Conservation (phyloP, 352 stramenopile genomes). For the Globisporangium spiculum region DNA sequence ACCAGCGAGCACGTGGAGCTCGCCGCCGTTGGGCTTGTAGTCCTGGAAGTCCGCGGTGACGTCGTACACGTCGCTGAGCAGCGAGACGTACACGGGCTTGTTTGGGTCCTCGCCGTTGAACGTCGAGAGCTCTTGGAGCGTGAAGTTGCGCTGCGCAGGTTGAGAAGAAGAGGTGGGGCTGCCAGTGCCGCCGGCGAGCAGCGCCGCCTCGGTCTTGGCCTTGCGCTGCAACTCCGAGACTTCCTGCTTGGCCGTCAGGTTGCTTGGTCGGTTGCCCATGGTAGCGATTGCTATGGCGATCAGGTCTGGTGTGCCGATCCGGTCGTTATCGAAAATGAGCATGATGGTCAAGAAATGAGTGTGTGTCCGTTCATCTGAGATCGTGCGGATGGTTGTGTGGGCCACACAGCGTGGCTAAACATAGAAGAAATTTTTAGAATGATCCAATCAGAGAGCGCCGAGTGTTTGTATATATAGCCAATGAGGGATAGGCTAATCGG, state of each 20-base stretch:
- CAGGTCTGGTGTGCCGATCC: no score
- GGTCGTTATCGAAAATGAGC: no score
- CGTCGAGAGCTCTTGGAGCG: slow-evolving; percentile 61
- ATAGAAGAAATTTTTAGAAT: no score
- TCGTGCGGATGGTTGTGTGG: no score
- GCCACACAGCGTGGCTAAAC: no score
- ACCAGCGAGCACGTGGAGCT: slow-evolving; percentile 85
- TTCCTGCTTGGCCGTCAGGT: background rate
- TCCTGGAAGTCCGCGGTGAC: slow-evolving; percentile 82
- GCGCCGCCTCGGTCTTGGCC: slow-evolving; percentile 1
- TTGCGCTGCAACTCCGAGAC: slow-evolving; percentile 3
- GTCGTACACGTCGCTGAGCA: slow-evolving; percentile 93
- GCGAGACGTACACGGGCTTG: slow-evolving; percentile 89
- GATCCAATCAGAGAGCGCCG: no score
- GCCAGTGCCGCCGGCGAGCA: background rate
- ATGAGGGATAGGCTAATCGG: no score
- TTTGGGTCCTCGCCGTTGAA: slow-evolving; percentile 80
- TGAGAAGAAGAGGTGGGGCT: background rate
- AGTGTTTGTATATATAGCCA: no score
- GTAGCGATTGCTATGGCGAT: background rate
- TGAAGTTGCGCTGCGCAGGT: slow-evolving; percentile 52
- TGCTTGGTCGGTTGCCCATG: slow-evolving; percentile 89
- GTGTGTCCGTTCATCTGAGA: no score
- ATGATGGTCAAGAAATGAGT: no score
- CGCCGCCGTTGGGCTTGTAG: slow-evolving; percentile 83